phyloP scores from a whole-genome alignment of 805 yeast genomes.

The Candida maris region DNA sequence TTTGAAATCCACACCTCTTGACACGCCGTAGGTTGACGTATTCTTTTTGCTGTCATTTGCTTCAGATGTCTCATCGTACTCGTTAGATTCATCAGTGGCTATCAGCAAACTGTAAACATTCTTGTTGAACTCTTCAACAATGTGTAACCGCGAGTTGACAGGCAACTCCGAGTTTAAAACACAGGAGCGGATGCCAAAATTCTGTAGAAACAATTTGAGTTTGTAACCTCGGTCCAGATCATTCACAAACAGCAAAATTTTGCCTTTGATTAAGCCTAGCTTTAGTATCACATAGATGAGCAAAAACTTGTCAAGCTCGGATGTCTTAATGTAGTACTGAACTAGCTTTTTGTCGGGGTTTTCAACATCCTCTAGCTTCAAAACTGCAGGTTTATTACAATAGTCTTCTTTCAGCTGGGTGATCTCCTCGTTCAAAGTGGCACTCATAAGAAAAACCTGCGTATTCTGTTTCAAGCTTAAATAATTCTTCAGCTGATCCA shows the following conservation, averaged over 20 bases:
- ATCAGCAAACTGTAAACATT: constrained; percentile 81
- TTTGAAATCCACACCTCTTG: constrained; percentile 94
- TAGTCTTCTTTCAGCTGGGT: constrained; percentile 69
- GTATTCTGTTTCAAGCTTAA: constrained; percentile 70
- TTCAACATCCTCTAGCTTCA: constrained; percentile 69
- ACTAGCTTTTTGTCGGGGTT: constrained; percentile 55
- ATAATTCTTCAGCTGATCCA: constrained; percentile 56
- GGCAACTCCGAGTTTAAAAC: constrained; percentile 92
- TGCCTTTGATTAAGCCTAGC: constrained; percentile 82
- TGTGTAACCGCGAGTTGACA: constrained; percentile 86
- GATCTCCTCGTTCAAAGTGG: constrained; percentile 86
- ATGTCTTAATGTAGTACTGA: constrained; percentile 83
- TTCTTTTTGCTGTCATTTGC: constrained; percentile 16
- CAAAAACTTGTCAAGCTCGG: constrained; percentile 88
- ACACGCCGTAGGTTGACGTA: constrained; percentile 76
- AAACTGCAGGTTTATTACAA: constrained; percentile 79
- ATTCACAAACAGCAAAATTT: constrained; percentile 86
- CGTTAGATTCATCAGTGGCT: constrained; percentile 89
- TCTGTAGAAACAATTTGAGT: constrained; percentile 84
- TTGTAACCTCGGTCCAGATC: constrained; percentile 94
- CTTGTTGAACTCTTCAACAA: constrained; percentile 92
- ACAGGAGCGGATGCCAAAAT: constrained; percentile 87
- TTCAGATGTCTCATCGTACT: constrained; percentile 41
- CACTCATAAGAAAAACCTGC: constrained; percentile 94
- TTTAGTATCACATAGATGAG: constrained; percentile 90